Conservation (phyloP, 768 basidiomycete species). For the Rhizopogon vulgaris region DNA sequence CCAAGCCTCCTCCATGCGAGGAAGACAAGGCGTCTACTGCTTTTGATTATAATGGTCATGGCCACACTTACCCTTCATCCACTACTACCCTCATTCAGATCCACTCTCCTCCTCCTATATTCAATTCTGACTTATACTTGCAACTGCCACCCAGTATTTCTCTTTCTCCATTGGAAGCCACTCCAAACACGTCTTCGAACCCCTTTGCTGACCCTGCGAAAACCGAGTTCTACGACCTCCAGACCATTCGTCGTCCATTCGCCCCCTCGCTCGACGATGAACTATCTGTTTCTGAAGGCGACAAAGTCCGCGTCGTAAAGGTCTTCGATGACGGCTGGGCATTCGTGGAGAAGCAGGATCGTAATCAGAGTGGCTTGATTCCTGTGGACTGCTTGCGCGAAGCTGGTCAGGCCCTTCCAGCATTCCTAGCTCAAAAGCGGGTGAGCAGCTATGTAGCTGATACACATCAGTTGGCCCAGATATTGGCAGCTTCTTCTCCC, state of each 20-base stretch:
- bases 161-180: background rate
- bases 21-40: background rate
- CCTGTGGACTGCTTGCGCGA: slow-evolving; percentile 65
- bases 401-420: slow-evolving; percentile 37
- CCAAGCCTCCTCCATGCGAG: slow-evolving; percentile 44
- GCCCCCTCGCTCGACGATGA: slow-evolving; percentile 54
- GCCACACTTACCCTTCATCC: slow-evolving; percentile 8
- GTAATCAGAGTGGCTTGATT: slow-evolving; percentile 43
- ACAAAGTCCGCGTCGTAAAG: slow-evolving; percentile 45
- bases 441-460: slow-evolving; percentile 32
- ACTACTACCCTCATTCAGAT: slow-evolving; percentile 13
- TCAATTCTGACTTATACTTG: slow-evolving; percentile 8
- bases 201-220: slow-evolving; percentile 30
- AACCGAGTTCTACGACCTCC: slow-evolving; percentile 33
- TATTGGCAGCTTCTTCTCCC: background rate
- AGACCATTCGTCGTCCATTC: slow-evolving; percentile 53
- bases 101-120: slow-evolving; percentile 11
- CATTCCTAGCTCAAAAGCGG: slow-evolving; percentile 44
- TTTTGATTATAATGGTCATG: background rate
- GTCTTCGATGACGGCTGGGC: slow-evolving; percentile 73
- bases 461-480: background rate
- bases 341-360: slow-evolving; percentile 41
- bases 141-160: slow-evolving; percentile 1
- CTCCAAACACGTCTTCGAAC: slow-evolving; percentile 9
- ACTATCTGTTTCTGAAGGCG: slow-evolving; percentile 43